Evolutionary conservation across 257 asterid species (phyloP), one percentile per base, ranked within the genome.

Genomic region (Coffea eugenioides): DNA sequence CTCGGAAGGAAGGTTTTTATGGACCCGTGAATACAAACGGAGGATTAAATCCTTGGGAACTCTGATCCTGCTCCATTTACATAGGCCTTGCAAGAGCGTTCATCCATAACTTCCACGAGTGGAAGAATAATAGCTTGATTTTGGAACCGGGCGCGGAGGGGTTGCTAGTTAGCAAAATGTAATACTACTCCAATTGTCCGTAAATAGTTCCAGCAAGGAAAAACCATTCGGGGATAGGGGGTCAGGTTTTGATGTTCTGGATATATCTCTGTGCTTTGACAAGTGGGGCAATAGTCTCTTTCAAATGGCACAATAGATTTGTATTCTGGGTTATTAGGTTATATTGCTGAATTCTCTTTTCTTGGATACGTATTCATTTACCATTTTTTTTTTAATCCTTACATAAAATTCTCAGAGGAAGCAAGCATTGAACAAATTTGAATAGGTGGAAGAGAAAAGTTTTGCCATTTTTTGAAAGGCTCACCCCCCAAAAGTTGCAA

Each of bases 1-100:
- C 82, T 57, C n/a, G 54, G 61, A 74, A 73, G 54, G 61, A 74
- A 73, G 72, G 48, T 36, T 18, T 43, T 72, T 4, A 72, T 62
- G 31, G 61, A 64, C 21, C 74, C 62, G 46, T 80, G 78, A 66
- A 80, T 64, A 80, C 14, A 61, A 7, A 18, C 2, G 61, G 48
- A 49, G 27, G 65, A 39, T 12, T 9, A 68, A 51, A 10, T 54
- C 36, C 4, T 39, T 52, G 36, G 76, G 71, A 15, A 61, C 73
- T 76, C 46, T 34, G 23, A 80, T 66, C n/a, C 56, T 48, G 66
- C 78, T 43, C 34, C 82, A 61, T 59, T 52, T 67, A 10, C 27
- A 49, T 46, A 31, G 78, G 68, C 45, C 41, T 71, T 34, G 64
- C 34, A 79, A 18, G 65, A 31, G 20, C 39, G 71, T 54, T 23